phyloP scores from a whole-genome alignment of 768 basidiomycete species.

The Brasilioporus rufonigricans region DNA sequence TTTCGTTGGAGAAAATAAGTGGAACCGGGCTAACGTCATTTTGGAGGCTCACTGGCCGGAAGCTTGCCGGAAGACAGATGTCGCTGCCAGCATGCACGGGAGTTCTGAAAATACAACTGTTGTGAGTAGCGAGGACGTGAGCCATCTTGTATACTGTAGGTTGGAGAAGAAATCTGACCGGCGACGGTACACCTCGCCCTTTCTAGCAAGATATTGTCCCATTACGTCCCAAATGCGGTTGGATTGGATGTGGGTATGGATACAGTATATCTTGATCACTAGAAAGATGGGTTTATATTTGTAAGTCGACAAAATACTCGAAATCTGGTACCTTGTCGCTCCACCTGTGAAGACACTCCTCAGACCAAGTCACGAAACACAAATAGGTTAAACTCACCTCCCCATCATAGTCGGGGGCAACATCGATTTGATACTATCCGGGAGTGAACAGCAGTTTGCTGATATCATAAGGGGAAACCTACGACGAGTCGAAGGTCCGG shows the following conservation, averaged over 20 bases:
- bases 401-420: slow-evolving; percentile 37
- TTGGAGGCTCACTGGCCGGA: slow-evolving; percentile 38
- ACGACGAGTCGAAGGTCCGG: slow-evolving; percentile 50
- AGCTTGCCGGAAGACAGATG: slow-evolving; percentile 51
- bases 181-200: slow-evolving; percentile 50
- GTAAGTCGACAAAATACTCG: neutral
- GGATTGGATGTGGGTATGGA: slow-evolving; percentile 49
- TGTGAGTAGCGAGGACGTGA: neutral
- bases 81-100: slow-evolving; percentile 36
- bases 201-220: slow-evolving; percentile 39
- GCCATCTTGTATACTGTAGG: neutral
- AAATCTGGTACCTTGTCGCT: slow-evolving; percentile 36
- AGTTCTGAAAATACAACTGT: slow-evolving; percentile 47
- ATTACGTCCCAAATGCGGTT: slow-evolving; percentile 48
- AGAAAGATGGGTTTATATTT: neutral
- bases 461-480: slow-evolving; percentile 13
- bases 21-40: slow-evolving; percentile 14
- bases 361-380: neutral
- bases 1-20: slow-evolving; percentile 41
- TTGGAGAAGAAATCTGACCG: slow-evolving; percentile 38
- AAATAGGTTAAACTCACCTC: slow-evolving; percentile 18
- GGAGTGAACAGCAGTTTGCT: neutral
- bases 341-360: slow-evolving; percentile 29
- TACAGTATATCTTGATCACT: slow-evolving; percentile 51
- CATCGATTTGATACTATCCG: slow-evolving; percentile 49